Base-by-base conservation (phyloP, 768 basidiomycete genomes). In the Lactarius tabidus region DNA sequence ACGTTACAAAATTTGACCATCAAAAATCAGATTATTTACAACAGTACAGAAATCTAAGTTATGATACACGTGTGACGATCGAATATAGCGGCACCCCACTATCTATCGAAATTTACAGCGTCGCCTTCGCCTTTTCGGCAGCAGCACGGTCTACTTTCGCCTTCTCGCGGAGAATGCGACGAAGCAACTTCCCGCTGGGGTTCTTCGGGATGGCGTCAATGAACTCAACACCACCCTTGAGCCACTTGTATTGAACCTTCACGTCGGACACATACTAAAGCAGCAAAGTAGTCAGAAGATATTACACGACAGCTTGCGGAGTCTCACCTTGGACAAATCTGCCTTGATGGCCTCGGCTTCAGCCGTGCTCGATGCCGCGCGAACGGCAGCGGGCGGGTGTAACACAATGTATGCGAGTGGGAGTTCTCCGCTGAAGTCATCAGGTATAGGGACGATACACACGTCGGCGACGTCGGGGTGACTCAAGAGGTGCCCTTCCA, bases 401-500 rank as follows among this genome's bases (percentile, higher is more conserved):
- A 88, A 77, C 2, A 84, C 85, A 3, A 89, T 79, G 70, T 85
- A 90, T 3, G 88, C 90, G 71, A 89, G 72, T 0, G 89, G 89
- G 8, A 88, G 75, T 71, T 90, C 89, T 28, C 89, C 89, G 63
- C 84, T 85, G 67, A 84, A 90, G 20, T 89, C 88, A 71, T 90
- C 85, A 5, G 82, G 84, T 28, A 86, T 70, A 0, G 85, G 83
- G n/a, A 90, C 82, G 2, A 90, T 86, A 66, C 88, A 88, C 1
- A 79, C 79, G 43, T 86, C 82, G 5, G 78, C 77, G 26, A 89
- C 83, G 69, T 86, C 86, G 1, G 80, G 74, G 67, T 89, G 85
- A 45, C 77, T 81, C 29, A 87, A 73, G 33, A 88, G 71, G 64
- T 85, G 85, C 26, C 83, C 88, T 70, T 89, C 88, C 8, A 89